Evolutionary conservation across 495 filamentous ascomycete genomes (phyloP).

Genomic region (Daldinia bambusicola): DNA sequence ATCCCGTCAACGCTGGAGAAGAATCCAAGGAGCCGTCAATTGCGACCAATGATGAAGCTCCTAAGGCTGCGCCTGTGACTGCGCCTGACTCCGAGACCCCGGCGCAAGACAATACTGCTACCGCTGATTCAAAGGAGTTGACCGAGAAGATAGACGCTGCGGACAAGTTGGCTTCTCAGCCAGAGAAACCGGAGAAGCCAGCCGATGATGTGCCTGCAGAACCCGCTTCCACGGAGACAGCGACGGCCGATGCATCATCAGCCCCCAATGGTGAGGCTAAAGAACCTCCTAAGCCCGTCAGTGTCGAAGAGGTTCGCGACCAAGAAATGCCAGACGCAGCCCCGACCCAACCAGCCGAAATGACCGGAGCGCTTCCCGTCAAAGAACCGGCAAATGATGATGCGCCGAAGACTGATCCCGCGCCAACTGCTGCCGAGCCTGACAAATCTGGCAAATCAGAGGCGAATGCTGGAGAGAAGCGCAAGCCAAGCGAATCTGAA

Average conservation of each 20-base stretch:
- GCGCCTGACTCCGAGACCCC: constrained; percentile 30
- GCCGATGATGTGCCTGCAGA: constrained; percentile 29
- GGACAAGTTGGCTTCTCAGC: constrained; percentile 30
- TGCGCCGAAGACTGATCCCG: constrained; percentile 23
- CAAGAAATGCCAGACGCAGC: constrained; percentile 31
- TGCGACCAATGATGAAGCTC: constrained; percentile 22
- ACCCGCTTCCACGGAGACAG: constrained; percentile 23
- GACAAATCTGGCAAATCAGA: constrained; percentile 25
- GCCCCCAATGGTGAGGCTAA: constrained; percentile 34
- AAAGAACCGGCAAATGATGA: constrained; percentile 23
- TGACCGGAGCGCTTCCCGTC: constrained; percentile 27
- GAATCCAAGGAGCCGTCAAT: constrained; percentile 33
- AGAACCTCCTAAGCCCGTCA: constrained; percentile 39
- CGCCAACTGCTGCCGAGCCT: constrained; percentile 12
- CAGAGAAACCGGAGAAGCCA: constrained; percentile 43
- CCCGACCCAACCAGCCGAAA: constrained; percentile 27
- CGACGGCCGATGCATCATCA: constrained; percentile 28
- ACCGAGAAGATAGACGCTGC: constrained; percentile 28
- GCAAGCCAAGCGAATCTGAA: constrained; percentile 44
- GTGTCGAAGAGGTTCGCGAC: constrained; percentile 42
- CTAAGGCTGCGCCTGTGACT: constrained; percentile 7
- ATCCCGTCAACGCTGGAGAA: constrained; percentile 24
- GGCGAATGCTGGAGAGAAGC: constrained; percentile 40
- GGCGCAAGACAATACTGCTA: constrained; percentile 29
- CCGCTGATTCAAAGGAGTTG: constrained; percentile 33